Percentiles rank a stretch among this genome's conserved stretches.
phyloP scores from a whole-genome alignment of 345 rosid genomes.

The Rubroshorea leprosula region DNA sequence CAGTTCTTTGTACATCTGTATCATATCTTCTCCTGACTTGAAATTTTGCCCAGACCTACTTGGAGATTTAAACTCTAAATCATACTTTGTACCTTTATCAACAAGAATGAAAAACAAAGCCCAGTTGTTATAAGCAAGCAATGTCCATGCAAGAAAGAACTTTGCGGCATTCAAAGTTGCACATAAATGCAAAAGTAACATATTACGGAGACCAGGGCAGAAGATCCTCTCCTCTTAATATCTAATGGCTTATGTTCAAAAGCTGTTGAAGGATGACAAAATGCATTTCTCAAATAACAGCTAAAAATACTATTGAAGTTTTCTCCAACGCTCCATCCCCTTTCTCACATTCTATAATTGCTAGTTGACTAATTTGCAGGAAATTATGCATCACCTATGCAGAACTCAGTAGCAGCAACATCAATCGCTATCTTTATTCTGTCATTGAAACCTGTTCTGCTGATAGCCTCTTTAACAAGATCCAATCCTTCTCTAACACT shows the following conservation, averaged over 20 bases:
- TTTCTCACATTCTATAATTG: slow-evolving; percentile 31
- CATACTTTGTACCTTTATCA: slow-evolving; percentile 81
- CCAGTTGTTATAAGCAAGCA: slow-evolving; percentile 9
- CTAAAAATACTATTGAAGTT: neutral
- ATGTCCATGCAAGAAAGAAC: neutral
- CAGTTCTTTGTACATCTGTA: slow-evolving; percentile 79
- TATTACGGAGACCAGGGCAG: slow-evolving; percentile 31
- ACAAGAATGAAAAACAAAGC: slow-evolving; percentile 1
- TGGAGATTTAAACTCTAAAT: slow-evolving; percentile 68
- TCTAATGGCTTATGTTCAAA: neutral
- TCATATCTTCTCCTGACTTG: slow-evolving; percentile 93
- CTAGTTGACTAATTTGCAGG: slow-evolving; percentile 13
- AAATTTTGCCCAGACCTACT: slow-evolving; percentile 78
- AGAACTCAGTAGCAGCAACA: slow-evolving; percentile 81
- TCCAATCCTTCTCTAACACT: slow-evolving; percentile 89
- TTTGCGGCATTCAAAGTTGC: no score
- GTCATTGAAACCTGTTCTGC: slow-evolving; percentile 75
- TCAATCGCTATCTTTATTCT: slow-evolving; percentile 89
- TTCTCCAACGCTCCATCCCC: neutral
- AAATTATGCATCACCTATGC: slow-evolving; percentile 54
- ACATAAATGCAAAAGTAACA: neutral
- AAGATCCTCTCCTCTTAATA: neutral
- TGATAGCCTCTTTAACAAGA: slow-evolving; percentile 86
- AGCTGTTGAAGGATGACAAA: neutral
- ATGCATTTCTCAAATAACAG: neutral